Evolutionary conservation across 2,329 filamentous ascomycete species (phyloP).

Genomic region (Colletotrichum lentis): DNA sequence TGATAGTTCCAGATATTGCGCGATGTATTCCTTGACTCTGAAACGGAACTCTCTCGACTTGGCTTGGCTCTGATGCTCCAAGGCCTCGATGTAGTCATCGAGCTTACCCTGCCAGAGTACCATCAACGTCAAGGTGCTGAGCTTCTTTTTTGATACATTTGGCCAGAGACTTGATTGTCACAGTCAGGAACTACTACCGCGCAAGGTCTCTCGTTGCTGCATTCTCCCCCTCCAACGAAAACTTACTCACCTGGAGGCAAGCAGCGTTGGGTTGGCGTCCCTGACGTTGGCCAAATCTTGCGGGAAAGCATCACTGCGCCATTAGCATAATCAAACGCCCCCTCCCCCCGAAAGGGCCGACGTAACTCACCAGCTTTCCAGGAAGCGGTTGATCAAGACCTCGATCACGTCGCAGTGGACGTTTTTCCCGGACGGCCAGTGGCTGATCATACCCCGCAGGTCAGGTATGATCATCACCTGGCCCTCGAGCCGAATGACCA

Average conservation of each 20-base stretch:
- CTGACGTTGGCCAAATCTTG: conserved; percentile 17
- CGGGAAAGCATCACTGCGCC: not conserved
- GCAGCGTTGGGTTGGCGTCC: conserved; percentile 31
- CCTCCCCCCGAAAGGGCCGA: not conserved
- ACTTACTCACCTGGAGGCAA: conserved; percentile 29
- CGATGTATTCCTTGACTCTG: conserved; percentile 26
- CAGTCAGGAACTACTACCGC: conserved; percentile 17
- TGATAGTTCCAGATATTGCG: conserved; percentile 18
- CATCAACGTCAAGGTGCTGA: conserved; percentile 22
- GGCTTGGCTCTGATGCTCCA: conserved; percentile 20
- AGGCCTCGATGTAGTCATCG: conserved; percentile 34
- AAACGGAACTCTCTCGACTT: conserved; percentile 23
- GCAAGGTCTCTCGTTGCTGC: not conserved
- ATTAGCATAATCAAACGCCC: not conserved
- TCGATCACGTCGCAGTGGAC: conserved; percentile 12
- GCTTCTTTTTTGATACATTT: conserved; percentile 4
- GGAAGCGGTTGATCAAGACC: not conserved
- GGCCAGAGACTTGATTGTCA: conserved; percentile 28
- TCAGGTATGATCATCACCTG: conserved; percentile 30
- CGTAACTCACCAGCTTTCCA: conserved; percentile 16
- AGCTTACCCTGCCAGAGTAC: conserved; percentile 36
- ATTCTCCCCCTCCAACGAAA: not conserved
- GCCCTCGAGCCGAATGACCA: conserved; percentile 28
- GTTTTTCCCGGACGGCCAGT: conserved; percentile 33
- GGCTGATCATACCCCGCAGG: conserved; percentile 19